Evolutionary conservation across 2,329 filamentous ascomycete genomes (phyloP), one percentile per base, ranked within the genome.

Genomic region (Colletotrichum noveboracense): DNA sequence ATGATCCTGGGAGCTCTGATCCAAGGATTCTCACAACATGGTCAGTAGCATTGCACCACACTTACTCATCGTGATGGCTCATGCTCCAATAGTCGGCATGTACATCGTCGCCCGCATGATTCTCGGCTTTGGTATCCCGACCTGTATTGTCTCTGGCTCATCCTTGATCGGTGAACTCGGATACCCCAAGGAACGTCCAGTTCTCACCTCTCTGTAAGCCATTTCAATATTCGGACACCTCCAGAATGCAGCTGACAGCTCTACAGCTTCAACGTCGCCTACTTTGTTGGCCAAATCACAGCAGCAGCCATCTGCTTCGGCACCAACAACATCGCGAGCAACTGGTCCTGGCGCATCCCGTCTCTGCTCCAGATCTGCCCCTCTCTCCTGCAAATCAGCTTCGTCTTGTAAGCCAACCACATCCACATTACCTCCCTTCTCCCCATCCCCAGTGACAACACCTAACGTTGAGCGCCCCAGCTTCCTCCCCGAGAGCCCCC

Each of bases 81-180:
- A 67, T 10, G 7, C 62, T 73, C 9, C 7, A 18, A n/a, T 5
- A 83, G 83, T 83, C 24, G 85, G 71, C 77, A 92, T 92, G 89
- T 93, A 92, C 80, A 88, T 92, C 74, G 83, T 91, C 56, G 88
- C 91, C 38, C 90, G 91, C 79, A 87, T 92, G 78, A 84, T 93
- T 28, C 86, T 93, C 32, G 91, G 91, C 60, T 89, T 92, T 67
- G 91, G 91, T 60, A 92, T 92, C 74, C 88, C 89, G 0, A 90
- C 89, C 62, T 89, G 88, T 77, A 92, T 92, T 78, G 88, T 92
- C 70, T 89, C 89, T 8, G 91, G 88, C 7, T 91, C 91, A 2
- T 87, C 89, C 8, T 82, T 92, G 64, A 90, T 93, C 36, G 91
- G 90, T 79, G 91, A 93, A 80, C 83, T 93, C 13, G 88, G 87